These are phyloP conservation scores for Emergomyces africanus DNA, from an alignment of 2,329 filamentous ascomycete genomes.

Conservation along the genomic window DNA sequence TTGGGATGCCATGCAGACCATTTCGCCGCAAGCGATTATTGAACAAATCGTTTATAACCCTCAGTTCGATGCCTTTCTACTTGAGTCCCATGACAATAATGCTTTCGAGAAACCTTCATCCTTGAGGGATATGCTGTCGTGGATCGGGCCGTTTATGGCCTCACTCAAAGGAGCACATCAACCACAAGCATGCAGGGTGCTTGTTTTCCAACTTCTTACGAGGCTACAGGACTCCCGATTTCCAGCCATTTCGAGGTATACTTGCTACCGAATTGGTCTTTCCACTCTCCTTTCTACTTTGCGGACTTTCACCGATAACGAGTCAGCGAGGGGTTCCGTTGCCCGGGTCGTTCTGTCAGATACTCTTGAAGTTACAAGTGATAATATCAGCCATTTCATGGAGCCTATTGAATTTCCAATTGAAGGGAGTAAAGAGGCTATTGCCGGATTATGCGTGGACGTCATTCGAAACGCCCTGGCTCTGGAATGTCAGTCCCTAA, in stretches of 20 bases:
- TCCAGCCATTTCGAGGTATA: slow-evolving; percentile 30
- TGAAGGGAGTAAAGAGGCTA: slow-evolving; percentile 38
- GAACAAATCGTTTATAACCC: slow-evolving; percentile 70
- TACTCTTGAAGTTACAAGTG: slow-evolving; percentile 34
- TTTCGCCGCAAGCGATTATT: slow-evolving; percentile 66
- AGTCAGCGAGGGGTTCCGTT: slow-evolving; percentile 32
- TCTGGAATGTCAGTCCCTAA: slow-evolving; percentile 58
- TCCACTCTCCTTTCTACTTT: slow-evolving; percentile 34
- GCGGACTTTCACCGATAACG: slow-evolving; percentile 35
- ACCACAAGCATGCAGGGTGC: slow-evolving; percentile 65
- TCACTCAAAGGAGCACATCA: slow-evolving; percentile 66
- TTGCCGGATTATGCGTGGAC: slow-evolving; percentile 45
- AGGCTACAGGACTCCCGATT: slow-evolving; percentile 34
- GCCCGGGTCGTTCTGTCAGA: slow-evolving; percentile 37
- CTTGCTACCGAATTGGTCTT: slow-evolving; percentile 35
- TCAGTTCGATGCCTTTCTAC: slow-evolving; percentile 45
- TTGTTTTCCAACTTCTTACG: slow-evolving; percentile 62
- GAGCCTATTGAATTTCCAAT: slow-evolving; percentile 39
- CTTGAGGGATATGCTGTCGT: slow-evolving; percentile 54
- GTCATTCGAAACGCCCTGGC: slow-evolving; percentile 55
- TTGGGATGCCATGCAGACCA: slow-evolving; percentile 76
- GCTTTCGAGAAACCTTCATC: slow-evolving; percentile 38
- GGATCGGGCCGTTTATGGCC: slow-evolving; percentile 64
- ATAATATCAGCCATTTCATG: slow-evolving; percentile 45
- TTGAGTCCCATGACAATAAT: slow-evolving; percentile 41